phyloP scores from a whole-genome alignment of 2,329 filamentous ascomycete genomes.

The Colletotrichum phormii region DNA sequence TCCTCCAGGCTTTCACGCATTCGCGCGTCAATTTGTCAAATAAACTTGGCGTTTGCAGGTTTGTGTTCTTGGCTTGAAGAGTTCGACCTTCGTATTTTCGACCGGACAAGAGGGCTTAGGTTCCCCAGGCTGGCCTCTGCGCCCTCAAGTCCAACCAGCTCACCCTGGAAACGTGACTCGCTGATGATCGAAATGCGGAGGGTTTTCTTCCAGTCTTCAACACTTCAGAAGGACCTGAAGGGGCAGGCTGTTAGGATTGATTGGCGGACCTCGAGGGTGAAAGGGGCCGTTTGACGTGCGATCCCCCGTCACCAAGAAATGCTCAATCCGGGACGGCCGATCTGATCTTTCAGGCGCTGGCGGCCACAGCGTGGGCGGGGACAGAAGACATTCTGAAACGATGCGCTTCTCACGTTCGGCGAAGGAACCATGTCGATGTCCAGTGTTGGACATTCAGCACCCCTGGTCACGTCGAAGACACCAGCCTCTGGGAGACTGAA shows the following conservation, averaged over 20 bases:
- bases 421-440: constrained; percentile 2
- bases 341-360: constrained; percentile 15
- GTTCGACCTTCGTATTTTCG: no score
- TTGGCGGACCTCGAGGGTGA: constrained; percentile 4
- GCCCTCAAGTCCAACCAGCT: neutral
- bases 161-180: neutral
- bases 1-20: neutral
- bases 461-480: neutral
- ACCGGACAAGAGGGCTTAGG: neutral
- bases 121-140: neutral
- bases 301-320: constrained; percentile 30
- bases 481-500: neutral
- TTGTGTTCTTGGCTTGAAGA: neutral
- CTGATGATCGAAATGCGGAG: neutral
- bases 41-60: constrained; percentile 6
- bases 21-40: neutral
- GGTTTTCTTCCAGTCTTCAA: neutral
- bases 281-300: neutral
- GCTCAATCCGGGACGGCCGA: constrained; percentile 15
- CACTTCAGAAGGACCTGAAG: neutral
- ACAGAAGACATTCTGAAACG: constrained; percentile 24
- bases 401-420: neutral
- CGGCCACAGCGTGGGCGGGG: constrained; percentile 18
- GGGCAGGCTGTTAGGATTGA: neutral
- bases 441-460: neutral